A percentile compares a stretch with the other conserved stretches of the same genome.
Conservation (phyloP, 129 eudicot genomes). For the sunflower (Helianthus annuus) region HanXRQr2.0-SUNRISE NC_035447.2:36325533-36326032, state of each 20-base stretch:
- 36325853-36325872: conserved; percentile 75
- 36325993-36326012: conserved; percentile 11
- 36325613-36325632: too few species aligned
- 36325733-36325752: not conserved
- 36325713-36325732: conserved; percentile 20
- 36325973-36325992: conserved; percentile 19
- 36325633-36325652: too few species aligned
- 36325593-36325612: too few species aligned
- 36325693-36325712: conserved; percentile 7
- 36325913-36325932: conserved; percentile 95
- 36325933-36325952: conserved; percentile 99
- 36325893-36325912: conserved; percentile 90
- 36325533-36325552: too few species aligned
- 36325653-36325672: too few species aligned
- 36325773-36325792: conserved; percentile 85
- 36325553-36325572: too few species aligned
- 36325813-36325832: conserved; percentile 97
- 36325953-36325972: conserved; percentile 27
- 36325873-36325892: conserved; percentile 74
- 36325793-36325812: conserved; percentile 90
- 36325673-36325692: not conserved
- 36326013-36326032: conserved; percentile 19
- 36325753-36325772: not conserved
- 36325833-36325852: conserved; percentile 85
- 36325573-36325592: too few species aligned